Percentiles rank a stretch among this genome's conserved stretches.
These are phyloP conservation scores for Diplodia seriata DNA, from an alignment of 2,329 filamentous ascomycete genomes.

Conservation along the genomic window DNA sequence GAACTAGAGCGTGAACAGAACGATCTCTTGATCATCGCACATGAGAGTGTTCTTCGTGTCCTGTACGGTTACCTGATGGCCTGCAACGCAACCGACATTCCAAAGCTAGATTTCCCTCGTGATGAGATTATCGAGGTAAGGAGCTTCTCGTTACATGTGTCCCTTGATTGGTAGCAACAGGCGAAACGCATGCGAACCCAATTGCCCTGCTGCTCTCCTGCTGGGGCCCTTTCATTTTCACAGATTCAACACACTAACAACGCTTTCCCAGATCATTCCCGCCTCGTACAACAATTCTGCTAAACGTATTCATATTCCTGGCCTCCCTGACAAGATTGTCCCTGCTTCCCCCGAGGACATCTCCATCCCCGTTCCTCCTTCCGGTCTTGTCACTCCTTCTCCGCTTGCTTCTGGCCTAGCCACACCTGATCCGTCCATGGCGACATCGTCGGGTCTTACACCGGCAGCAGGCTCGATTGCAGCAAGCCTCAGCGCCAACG, in stretches of 20 bases:
- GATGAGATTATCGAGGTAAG: slow-evolving; percentile 92
- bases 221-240: not conserved
- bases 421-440: slow-evolving; percentile 38
- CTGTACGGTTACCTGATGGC: slow-evolving; percentile 99
- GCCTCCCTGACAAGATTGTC: slow-evolving; percentile 69
- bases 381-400: slow-evolving; percentile 56
- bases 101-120: slow-evolving; percentile 88
- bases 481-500: not conserved
- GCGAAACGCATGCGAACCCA: not conserved
- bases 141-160: not conserved
- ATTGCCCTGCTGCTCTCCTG: not conserved
- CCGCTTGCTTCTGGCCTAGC: slow-evolving; percentile 43
- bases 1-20: slow-evolving; percentile 97
- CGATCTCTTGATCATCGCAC: slow-evolving; percentile 96
- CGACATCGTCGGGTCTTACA: slow-evolving; percentile 11
- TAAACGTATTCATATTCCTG: slow-evolving; percentile 84
- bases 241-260: not conserved
- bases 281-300: slow-evolving; percentile 97
- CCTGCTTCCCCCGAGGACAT: slow-evolving; percentile 82
- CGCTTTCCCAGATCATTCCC: slow-evolving; percentile 74
- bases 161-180: not conserved
- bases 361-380: slow-evolving; percentile 74
- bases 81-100: slow-evolving; percentile 93
- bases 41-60: slow-evolving; percentile 96
- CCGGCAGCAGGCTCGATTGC: not conserved